Base-by-base conservation (phyloP, 1,139 yeast species). In the Candida tunisiensis region DNA sequence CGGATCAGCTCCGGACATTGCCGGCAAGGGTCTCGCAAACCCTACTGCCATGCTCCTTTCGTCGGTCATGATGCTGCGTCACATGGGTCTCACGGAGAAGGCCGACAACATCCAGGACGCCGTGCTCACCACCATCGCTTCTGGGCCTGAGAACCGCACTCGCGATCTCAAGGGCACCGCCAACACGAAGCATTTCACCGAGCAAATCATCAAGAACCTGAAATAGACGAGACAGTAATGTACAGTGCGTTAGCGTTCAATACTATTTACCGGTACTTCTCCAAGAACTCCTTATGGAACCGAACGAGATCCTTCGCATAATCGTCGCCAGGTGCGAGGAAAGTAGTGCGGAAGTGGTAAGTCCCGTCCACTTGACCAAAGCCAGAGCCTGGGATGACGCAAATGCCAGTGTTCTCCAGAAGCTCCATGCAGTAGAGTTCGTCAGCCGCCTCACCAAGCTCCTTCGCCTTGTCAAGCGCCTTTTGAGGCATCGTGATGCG, bases 51-150 rank as follows among this genome's bases (percentile, higher is more conserved):
- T 88, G 53, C 67, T 88, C 54, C 69, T 88, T 54, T 82, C 95
- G 27, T 85, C 96, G 29, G 83, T 83, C 51, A 85, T 88, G 95
- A 85, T 88, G 96, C 75, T 88, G 69, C 79, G 93, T 67, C 96
- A 88, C 67, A 83, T 88, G 96, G 74, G 80, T 31, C 69, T 88
- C 57, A 65, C 68, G 54, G 61, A 65, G 25, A 69, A 74, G 45
- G 96, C 95, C 45, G 75, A 69, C 53, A 66, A 61, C 55, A 82
- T 88, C 51, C 92, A 83, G 64, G 58, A 55, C 43, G 96, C 98
- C 36, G 94, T 85, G 34, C 69, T 83, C 53, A 69, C 68, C 49
- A 82, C 96, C 44, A 78, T 88, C 52, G 96, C 96, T 39, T 78
- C 93, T 28, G 94, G 95, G 47, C 72, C 83, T 42, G 91, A 78